Conservation (phyloP, 2,329 filamentous ascomycete species). For the Macroventuria anomochaeta region DNA sequence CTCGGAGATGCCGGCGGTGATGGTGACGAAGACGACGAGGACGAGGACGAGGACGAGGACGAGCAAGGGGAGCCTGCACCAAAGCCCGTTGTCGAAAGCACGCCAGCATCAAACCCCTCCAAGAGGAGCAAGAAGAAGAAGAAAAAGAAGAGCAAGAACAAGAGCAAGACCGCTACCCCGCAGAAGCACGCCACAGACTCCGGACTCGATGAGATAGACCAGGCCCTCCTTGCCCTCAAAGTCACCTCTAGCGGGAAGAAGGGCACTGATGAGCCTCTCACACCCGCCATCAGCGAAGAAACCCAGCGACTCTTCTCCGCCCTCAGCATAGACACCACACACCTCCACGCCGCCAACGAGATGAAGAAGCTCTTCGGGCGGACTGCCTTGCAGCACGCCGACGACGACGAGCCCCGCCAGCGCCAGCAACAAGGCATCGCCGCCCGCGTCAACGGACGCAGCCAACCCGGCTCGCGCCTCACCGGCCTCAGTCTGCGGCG, state of each 20-base stretch:
- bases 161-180: conserved; percentile 35
- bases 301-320: conserved; percentile 60
- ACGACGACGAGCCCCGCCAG: conserved; percentile 59
- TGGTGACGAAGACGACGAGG: conserved; percentile 44
- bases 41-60: conserved; percentile 44
- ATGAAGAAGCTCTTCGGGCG: conserved; percentile 80
- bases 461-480: conserved; percentile 64
- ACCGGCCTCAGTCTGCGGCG: conserved; percentile 74
- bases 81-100: conserved; percentile 13
- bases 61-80: conserved; percentile 44
- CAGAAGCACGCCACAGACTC: conserved; percentile 30
- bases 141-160: conserved; percentile 66
- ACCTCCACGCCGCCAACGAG: conserved; percentile 87
- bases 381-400: conserved; percentile 64
- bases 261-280: conserved; percentile 26
- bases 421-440: conserved; percentile 64
- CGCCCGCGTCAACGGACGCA: conserved; percentile 61
- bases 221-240: conserved; percentile 65
- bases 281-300: conserved; percentile 43
- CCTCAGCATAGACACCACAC: conserved; percentile 69
- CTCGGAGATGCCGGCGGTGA: conserved; percentile 51
- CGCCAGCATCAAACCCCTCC: conserved; percentile 44
- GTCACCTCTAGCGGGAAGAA: conserved; percentile 36
- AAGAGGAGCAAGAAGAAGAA: conserved; percentile 65
- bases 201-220: conserved; percentile 69